Evolutionary conservation across 1,139 yeast species (phyloP).

Genomic region (Hanseniaspora gamundiae): DNA sequence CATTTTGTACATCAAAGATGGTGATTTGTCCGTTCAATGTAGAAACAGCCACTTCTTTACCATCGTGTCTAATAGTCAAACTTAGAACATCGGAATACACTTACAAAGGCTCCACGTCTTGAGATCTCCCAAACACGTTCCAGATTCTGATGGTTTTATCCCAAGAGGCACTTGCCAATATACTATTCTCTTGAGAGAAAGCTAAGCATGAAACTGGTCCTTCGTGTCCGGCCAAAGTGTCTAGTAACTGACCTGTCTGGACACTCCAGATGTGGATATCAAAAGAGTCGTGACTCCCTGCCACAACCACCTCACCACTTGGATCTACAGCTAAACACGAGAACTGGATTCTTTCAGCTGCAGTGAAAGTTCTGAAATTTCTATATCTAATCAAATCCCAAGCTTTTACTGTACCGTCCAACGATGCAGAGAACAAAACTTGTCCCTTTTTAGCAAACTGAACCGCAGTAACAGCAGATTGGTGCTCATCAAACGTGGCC

Average conservation of each 20-base stretch:
- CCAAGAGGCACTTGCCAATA: slow-evolving; percentile 91
- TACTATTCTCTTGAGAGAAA: slow-evolving; percentile 69
- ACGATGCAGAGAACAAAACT: slow-evolving; percentile 77
- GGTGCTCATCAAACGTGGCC: slow-evolving; percentile 84
- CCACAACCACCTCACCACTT: slow-evolving; percentile 92
- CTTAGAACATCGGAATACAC: slow-evolving; percentile 77
- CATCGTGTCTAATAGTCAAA: slow-evolving; percentile 81
- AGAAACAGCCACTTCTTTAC: slow-evolving; percentile 77
- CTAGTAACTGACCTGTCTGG: slow-evolving; percentile 85
- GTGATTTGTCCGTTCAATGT: slow-evolving; percentile 83
- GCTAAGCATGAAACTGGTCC: slow-evolving; percentile 88
- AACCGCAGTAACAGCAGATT: slow-evolving; percentile 78
- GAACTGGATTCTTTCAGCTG: slow-evolving; percentile 79
- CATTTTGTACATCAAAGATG: slow-evolving; percentile 73
- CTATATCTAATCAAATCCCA: slow-evolving; percentile 92
- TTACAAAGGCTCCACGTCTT: slow-evolving; percentile 82
- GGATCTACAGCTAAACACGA: slow-evolving; percentile 90
- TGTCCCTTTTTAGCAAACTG: slow-evolving; percentile 80
- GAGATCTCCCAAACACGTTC: slow-evolving; percentile 81
- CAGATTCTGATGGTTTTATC: slow-evolving; percentile 88
- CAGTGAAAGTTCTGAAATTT: slow-evolving; percentile 88
- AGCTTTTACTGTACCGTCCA: slow-evolving; percentile 95
- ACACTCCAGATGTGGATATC: slow-evolving; percentile 96
- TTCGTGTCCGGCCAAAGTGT: slow-evolving; percentile 82
- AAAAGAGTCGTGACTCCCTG: slow-evolving; percentile 83